Evolutionary conservation across 768 basidiomycete genomes (phyloP).

Genomic region (Boletellus ananas): DNA sequence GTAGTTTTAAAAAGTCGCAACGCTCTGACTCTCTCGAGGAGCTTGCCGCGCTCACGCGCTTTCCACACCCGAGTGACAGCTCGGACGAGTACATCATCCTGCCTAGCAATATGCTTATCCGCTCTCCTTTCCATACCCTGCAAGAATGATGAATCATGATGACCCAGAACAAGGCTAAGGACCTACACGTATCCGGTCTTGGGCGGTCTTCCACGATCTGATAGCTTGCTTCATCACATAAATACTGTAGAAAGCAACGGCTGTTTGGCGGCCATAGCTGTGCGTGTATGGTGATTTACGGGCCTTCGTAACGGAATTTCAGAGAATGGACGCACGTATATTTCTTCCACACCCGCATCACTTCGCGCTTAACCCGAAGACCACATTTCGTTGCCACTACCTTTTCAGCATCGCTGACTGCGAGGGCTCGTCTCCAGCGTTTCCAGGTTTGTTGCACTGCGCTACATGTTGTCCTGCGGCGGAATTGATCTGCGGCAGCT

Average conservation of each 20-base stretch:
- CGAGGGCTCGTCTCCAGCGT: slow-evolving; percentile 49
- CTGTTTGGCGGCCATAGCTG: slow-evolving; percentile 44
- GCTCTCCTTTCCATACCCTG: slow-evolving; percentile 58
- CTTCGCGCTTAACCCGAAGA: slow-evolving; percentile 45
- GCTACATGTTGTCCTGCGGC: slow-evolving; percentile 36
- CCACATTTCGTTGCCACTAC: slow-evolving; percentile 42
- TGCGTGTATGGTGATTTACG: slow-evolving; percentile 2
- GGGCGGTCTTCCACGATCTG: slow-evolving; percentile 52
- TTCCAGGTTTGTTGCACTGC: slow-evolving; percentile 46
- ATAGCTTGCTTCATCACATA: slow-evolving; percentile 45
- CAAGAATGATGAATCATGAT: slow-evolving; percentile 12
- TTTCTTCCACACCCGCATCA: slow-evolving; percentile 55
- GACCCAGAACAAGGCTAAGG: neutral
- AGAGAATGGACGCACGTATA: slow-evolving; percentile 43
- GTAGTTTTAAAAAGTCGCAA: slow-evolving; percentile 42
- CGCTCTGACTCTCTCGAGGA: slow-evolving; percentile 51
- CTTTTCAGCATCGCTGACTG: slow-evolving; percentile 45
- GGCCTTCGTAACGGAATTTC: neutral
- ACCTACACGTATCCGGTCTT: slow-evolving; percentile 49
- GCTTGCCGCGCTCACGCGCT: slow-evolving; percentile 57
- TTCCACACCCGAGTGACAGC: slow-evolving; percentile 65
- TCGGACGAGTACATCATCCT: slow-evolving; percentile 54
- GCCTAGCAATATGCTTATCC: slow-evolving; percentile 50
- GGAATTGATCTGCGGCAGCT: slow-evolving; percentile 47
- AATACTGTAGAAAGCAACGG: slow-evolving; percentile 41